Base-by-base conservation (phyloP, 768 basidiomycete species). In the Pisolithus orientalis region DNA sequence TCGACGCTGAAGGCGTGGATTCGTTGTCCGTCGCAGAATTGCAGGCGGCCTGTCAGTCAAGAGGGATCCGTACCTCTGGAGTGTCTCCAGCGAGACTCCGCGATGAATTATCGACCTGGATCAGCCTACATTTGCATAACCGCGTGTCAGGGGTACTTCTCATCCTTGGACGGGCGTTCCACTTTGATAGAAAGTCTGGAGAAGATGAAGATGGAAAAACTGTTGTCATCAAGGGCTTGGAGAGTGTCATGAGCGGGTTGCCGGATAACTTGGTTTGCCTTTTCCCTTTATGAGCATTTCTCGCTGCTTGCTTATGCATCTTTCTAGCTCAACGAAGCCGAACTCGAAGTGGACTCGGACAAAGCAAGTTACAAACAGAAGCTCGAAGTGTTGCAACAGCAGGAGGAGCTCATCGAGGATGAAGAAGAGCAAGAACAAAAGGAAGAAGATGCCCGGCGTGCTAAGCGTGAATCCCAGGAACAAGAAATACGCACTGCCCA, bases 381-480 rank as follows among this genome's bases (percentile, higher is more conserved):
- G 71, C 80, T 99, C 51, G 96, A 98, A 57, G 95, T 99, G 25
- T 73, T 99, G 65, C 92, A 96, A 61, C 91, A 99, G 62, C 96
- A 99, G 69, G 91, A 99, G 66, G 96, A 99, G 68, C 90, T 99
- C 55, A 99, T 99, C 65, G 94, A 99, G 65, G 96, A 99, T 67
- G 96, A 99, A 71, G 84, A 94, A 57, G 96, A 97, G 66, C 96
- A 99, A 69, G 96, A 99, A 57, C 86, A 94, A 70, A 88, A 94
- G 72, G 91, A 92, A 66, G 89, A 93, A 66, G 84, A 89, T 65
- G 88, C 91, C n/a, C 85, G 92, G 39, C 86, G 89, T 52, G 87
- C 85, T 43, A 84, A 84, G 65, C 83, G 84, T 60, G 91, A 89
- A 68, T 81, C 84, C 24, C 86, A 83, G 57, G 90, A 93, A 61